phyloP scores from a whole-genome alignment of 2,329 filamentous ascomycete genomes.

The Trichoderma semiorbis region DNA sequence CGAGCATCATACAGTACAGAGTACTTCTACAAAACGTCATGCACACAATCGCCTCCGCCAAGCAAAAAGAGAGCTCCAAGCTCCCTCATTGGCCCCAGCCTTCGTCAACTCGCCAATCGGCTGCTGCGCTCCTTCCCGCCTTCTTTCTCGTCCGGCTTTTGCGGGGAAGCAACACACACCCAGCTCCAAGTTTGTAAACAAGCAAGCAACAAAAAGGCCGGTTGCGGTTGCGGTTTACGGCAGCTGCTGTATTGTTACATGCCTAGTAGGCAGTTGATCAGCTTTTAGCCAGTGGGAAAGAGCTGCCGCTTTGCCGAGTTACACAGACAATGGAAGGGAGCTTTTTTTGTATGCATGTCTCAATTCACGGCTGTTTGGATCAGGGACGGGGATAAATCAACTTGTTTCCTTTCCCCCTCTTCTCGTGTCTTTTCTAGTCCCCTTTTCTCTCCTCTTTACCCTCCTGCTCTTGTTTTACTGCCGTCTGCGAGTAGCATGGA shows the following conservation, averaged over 20 bases:
- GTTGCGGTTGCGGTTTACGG: background rate
- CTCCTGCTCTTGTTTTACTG: background rate
- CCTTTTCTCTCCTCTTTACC: background rate
- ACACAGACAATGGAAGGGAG: background rate
- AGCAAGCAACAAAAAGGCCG: background rate
- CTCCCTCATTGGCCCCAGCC: background rate
- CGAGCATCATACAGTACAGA: background rate
- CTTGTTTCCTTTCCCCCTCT: background rate
- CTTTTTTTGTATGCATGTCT: background rate
- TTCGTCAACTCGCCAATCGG: slow-evolving; percentile 1
- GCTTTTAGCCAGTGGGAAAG: background rate
- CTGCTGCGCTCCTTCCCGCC: background rate
- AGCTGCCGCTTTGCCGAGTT: background rate
- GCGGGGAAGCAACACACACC: background rate
- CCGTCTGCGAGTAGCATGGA: background rate
- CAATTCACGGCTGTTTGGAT: background rate
- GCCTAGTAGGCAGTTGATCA: background rate
- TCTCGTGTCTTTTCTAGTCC: background rate
- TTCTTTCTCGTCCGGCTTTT: background rate
- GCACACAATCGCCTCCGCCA: background rate
- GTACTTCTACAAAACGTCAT: background rate
- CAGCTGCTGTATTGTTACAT: background rate
- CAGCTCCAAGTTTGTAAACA: background rate
- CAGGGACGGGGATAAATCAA: background rate
- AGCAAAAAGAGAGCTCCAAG: background rate